phyloP scores from a whole-genome alignment of 208 protist species.

The Naegleria gruberi region DNA sequence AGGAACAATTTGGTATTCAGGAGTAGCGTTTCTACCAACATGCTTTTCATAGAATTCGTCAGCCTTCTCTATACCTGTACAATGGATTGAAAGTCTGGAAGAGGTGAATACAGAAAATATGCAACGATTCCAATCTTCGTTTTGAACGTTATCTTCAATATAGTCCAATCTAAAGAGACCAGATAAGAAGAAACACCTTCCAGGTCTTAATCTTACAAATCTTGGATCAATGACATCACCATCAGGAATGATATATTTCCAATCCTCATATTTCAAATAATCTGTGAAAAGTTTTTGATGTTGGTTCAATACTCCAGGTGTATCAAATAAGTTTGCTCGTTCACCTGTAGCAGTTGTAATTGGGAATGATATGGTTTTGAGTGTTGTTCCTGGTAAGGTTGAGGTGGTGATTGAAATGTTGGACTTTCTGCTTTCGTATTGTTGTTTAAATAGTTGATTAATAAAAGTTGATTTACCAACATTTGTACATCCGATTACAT shows the following conservation, averaged over 20 bases:
- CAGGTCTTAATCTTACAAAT: neutral
- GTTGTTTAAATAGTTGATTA: neutral
- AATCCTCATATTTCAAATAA: neutral
- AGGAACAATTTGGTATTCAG: neutral
- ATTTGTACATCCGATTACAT: slow-evolving; percentile 8
- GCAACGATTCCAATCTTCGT: neutral
- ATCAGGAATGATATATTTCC: neutral
- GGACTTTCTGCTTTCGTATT: neutral
- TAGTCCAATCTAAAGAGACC: neutral
- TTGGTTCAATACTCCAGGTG: neutral
- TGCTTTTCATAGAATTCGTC: neutral
- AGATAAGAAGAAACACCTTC: slow-evolving; percentile 2
- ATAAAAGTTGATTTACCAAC: slow-evolving; percentile 21
- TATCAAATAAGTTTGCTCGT: neutral
- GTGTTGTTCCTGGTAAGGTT: neutral
- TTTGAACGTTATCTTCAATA: neutral
- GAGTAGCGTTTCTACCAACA: neutral
- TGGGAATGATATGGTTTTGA: neutral
- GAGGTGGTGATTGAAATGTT: neutral
- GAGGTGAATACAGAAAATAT: neutral
- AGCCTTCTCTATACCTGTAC: neutral
- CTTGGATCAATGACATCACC: neutral
- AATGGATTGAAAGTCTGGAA: neutral
- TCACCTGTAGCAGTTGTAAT: neutral
- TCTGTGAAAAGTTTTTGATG: neutral